A percentile compares a stretch with the other conserved stretches of the same genome.
Conservation (phyloP, 306 rosid species). For the Vigna hirtella region DNA sequence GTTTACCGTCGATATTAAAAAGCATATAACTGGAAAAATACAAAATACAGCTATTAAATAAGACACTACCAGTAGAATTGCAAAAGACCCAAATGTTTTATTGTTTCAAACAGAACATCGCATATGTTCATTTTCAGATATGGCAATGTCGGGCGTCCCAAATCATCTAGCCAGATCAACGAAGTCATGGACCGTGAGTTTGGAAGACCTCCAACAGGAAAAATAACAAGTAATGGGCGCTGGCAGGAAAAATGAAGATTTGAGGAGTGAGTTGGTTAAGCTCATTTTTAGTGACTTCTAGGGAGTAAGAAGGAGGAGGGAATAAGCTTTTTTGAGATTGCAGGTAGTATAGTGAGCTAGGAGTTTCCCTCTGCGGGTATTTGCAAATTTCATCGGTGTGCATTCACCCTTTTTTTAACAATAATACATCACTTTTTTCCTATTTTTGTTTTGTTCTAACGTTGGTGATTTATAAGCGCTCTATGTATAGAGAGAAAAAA, state of each 20-base stretch:
- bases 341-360: neutral
- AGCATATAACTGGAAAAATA: conserved; percentile 70
- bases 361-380: neutral
- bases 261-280: neutral
- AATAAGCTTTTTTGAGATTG: neutral
- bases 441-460: neutral
- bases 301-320: neutral
- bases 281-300: neutral
- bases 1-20: conserved; percentile 66
- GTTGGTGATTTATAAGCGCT: conserved; percentile 5
- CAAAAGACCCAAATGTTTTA: conserved; percentile 27
- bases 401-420: neutral
- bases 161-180: neutral
- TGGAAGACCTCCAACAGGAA: neutral
- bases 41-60: conserved; percentile 13
- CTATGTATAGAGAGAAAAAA: neutral
- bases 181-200: neutral
- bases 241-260: neutral
- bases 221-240: neutral
- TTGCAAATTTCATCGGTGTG: neutral
- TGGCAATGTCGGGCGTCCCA: neutral
- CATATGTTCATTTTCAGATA: neutral
- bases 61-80: conserved; percentile 17
- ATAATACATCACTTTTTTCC: neutral
- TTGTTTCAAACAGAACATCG: conserved; percentile 10